Conservation (phyloP, 495 filamentous ascomycete species). For the Baudoinia panamericana region DNA sequence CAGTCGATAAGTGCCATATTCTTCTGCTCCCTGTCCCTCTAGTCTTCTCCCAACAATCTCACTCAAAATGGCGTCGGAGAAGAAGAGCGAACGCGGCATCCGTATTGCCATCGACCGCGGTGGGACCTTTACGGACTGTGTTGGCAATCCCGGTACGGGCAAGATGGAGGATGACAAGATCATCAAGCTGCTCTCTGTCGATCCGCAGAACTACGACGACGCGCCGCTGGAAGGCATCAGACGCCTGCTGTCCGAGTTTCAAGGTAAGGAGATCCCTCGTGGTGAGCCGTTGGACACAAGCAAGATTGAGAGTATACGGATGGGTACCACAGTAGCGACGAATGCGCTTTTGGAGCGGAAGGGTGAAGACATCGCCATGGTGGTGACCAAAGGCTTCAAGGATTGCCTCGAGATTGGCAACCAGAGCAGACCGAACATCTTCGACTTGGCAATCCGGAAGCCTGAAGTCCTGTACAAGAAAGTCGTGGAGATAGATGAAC, state of each 20-base stretch:
- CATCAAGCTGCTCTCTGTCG: slow-evolving; percentile 39
- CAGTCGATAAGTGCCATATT: too few species aligned
- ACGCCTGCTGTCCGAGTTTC: slow-evolving; percentile 73
- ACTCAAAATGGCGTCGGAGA: slow-evolving; percentile 15
- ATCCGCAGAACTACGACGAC: slow-evolving; percentile 39
- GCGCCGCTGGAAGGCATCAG: slow-evolving; percentile 61
- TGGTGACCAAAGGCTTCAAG: slow-evolving; percentile 86
- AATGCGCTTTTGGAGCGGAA: slow-evolving; percentile 75
- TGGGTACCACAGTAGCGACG: slow-evolving; percentile 37
- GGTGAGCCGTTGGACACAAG: slow-evolving; percentile 74
- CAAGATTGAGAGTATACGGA: slow-evolving; percentile 49
- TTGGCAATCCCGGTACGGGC: slow-evolving; percentile 40
- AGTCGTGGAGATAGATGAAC: slow-evolving; percentile 35
- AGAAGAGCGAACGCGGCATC: slow-evolving; percentile 24
- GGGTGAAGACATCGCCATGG: slow-evolving; percentile 78
- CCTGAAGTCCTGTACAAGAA: slow-evolving; percentile 36
- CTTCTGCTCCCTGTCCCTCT: too few species aligned
- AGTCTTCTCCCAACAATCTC: not conserved
- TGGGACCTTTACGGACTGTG: slow-evolving; percentile 54
- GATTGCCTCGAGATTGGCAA: slow-evolving; percentile 67
- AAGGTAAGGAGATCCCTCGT: slow-evolving; percentile 58
- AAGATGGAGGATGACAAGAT: slow-evolving; percentile 36
- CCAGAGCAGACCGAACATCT: slow-evolving; percentile 35
- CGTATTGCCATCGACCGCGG: slow-evolving; percentile 39
- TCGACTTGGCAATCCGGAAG: slow-evolving; percentile 35